phyloP scores from a whole-genome alignment of 2,329 filamentous ascomycete species.

The Huntiella savannae region DNA sequence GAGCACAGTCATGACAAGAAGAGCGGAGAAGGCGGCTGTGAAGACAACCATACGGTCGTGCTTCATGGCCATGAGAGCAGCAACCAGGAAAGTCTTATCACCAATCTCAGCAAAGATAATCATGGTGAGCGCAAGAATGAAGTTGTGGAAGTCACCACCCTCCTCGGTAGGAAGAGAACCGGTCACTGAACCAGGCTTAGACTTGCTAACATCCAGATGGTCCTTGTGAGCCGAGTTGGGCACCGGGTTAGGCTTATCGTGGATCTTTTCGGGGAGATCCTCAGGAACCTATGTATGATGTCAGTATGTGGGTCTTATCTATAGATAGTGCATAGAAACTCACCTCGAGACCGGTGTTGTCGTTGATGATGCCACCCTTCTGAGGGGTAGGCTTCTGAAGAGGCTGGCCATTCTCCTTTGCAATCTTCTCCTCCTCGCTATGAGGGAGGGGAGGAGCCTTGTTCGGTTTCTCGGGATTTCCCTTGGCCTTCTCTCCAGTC shows the following conservation, averaged over 20 bases:
- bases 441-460: constrained; percentile 67
- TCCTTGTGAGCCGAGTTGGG: constrained; percentile 47
- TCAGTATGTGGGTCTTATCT: constrained; percentile 3
- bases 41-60: constrained; percentile 88
- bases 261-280: constrained; percentile 59
- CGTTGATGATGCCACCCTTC: constrained; percentile 11
- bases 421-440: constrained; percentile 51
- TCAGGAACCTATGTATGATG: constrained; percentile 45
- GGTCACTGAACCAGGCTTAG: constrained; percentile 12
- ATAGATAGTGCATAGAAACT: constrained; percentile 11
- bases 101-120: constrained; percentile 93
- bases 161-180: constrained; percentile 14
- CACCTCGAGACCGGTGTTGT: constrained; percentile 37
- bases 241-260: constrained; percentile 53
- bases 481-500: constrained; percentile 46
- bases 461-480: constrained; percentile 67
- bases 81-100: constrained; percentile 96
- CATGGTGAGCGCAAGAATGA: constrained; percentile 85
- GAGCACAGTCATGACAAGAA: constrained; percentile 86
- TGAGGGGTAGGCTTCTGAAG: constrained; percentile 9
- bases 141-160: constrained; percentile 54
- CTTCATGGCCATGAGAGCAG: constrained; percentile 97
- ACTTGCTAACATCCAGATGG: constrained; percentile 33
- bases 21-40: constrained; percentile 76
- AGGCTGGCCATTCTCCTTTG: constrained; percentile 25